Conservation (phyloP, 371 early-diverging fungal genomes). For the Rhizopus stolonifer region DNA sequence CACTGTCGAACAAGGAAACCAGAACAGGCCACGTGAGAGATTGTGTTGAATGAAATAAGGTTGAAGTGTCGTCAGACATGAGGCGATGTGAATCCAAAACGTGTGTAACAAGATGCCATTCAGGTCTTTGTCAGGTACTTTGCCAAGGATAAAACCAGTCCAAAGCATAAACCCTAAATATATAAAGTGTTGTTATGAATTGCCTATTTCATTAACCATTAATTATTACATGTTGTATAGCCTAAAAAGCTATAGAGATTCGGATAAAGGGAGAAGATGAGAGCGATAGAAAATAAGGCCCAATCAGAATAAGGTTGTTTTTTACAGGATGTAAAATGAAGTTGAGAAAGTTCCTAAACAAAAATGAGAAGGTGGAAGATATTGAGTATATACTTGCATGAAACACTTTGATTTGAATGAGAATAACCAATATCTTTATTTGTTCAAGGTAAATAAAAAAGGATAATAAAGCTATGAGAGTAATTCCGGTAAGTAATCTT, state of each 20-base stretch:
- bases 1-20: constrained; percentile 34
- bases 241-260: constrained; percentile 5
- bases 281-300: neutral
- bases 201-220: no score
- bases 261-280: neutral
- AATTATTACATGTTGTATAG: constrained; percentile 8
- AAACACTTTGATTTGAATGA: constrained; percentile 22
- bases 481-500: neutral
- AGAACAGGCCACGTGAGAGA: constrained; percentile 22
- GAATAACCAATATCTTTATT: constrained; percentile 3
- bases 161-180: constrained; percentile 18
- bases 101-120: constrained; percentile 17
- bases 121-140: neutral
- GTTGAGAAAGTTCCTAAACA: constrained; percentile 6
- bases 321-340: neutral
- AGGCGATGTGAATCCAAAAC: constrained; percentile 29
- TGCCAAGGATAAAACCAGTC: constrained; percentile 4
- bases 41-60: constrained; percentile 26
- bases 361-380: neutral
- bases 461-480: neutral
- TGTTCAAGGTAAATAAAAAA: neutral
- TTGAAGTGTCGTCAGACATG: constrained; percentile 25
- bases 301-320: constrained; percentile 4
- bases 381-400: constrained; percentile 13
- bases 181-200: no score